Evolutionary conservation across 768 basidiomycete species (phyloP), one percentile per base, ranked within the genome.

Genomic region (Suillus decipiens): DNA sequence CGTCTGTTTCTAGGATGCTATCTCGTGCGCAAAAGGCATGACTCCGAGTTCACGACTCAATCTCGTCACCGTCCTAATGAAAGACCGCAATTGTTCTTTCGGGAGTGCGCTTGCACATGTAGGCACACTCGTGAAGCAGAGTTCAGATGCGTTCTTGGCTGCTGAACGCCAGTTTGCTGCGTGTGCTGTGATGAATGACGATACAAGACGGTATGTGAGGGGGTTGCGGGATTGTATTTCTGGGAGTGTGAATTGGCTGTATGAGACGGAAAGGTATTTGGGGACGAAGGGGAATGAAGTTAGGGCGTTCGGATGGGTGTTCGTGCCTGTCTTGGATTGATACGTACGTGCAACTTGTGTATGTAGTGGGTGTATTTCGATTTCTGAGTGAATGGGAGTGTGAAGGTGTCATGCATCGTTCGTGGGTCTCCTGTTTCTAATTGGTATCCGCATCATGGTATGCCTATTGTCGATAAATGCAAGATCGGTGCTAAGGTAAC

Each of bases 161-260:
- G 63, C 65, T 1, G 75, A 73, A 37, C 70, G 66, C 39, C 62
- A 62, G 3, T 48, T 77, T 15, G 61, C 66, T 7, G 65, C 66
- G 11, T 59, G 66, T 4, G 48, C 15, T 28, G 64, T 39, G 54
- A 58, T 43, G 62, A 65, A 69, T 57, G 65, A 51, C 55, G 76
- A 79, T 58, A 70, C 73, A 33, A 68, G 67, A 24, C 72, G 67
- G 5, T 86, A 84, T 66, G 72, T 84, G 34, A 80, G 74, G n/a
- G 82, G 82, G 8, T 70, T 89, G 34, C 81, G 81, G 41, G 83
- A 87, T 63, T 84, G 80, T 64, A 78, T 89, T 43, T 77, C 81
- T 3, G 88, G 88, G 9, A 78, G 76, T n/a, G 67, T 85, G n/a
- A 82, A 88, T 66, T 89, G 87, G 87, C 63, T 80, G 41, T 89